These are phyloP conservation scores for Marsdenia floribunda DNA, from an alignment of 257 asterid species.

Conservation along the genomic window DNA sequence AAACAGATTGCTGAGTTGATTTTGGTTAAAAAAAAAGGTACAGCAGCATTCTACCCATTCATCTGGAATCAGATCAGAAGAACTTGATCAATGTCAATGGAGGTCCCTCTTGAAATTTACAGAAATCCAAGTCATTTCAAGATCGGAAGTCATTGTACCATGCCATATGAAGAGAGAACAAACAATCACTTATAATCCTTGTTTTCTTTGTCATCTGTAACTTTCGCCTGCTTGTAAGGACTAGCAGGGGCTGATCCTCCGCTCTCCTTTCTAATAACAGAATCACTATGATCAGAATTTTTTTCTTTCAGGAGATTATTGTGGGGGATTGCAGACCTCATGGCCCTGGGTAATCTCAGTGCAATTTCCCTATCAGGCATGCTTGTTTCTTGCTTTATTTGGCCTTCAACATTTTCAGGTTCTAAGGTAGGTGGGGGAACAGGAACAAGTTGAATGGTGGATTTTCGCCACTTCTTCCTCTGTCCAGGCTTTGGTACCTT, in stretches of 20 bases:
- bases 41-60: constrained; percentile 6
- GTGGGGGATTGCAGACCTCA: constrained; percentile 44
- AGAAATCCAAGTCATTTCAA: not conserved
- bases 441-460: constrained; percentile 79
- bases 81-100: constrained; percentile 9
- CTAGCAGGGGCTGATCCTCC: constrained; percentile 34
- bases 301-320: constrained; percentile 62
- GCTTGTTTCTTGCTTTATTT: constrained; percentile 38
- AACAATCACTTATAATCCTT: constrained; percentile 20
- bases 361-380: constrained; percentile 38
- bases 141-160: not conserved
- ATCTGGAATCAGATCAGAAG: constrained; percentile 8
- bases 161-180: constrained; percentile 3
- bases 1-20: constrained; percentile 12
- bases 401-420: constrained; percentile 27
- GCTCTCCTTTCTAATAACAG: constrained; percentile 24
- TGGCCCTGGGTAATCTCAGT: constrained; percentile 67
- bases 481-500: constrained; percentile 50
- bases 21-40: constrained; percentile 5
- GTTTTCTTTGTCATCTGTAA: constrained; percentile 59
- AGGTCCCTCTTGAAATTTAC: constrained; percentile 9
- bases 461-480: constrained; percentile 77
- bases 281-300: constrained; percentile 45
- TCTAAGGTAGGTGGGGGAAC: constrained; percentile 40
- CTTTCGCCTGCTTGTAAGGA: constrained; percentile 33